Percentiles rank a stretch among this genome's conserved stretches.
These are phyloP conservation scores for Phytophthora lateralis DNA, from an alignment of 352 stramenopile species.

Conservation along the genomic window DNA sequence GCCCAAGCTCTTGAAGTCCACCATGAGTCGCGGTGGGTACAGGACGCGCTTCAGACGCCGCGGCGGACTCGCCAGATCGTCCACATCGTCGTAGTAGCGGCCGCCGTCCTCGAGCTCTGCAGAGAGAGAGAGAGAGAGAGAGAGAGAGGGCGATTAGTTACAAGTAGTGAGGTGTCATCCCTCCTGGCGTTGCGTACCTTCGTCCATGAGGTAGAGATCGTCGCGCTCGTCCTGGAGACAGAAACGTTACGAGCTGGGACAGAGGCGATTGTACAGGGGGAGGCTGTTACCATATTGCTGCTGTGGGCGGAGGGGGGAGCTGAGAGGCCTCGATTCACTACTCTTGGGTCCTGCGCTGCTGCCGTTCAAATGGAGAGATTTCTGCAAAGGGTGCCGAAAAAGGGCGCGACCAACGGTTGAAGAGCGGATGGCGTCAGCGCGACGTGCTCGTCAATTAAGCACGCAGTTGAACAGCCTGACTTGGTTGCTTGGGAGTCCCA, in stretches of 20 bases:
- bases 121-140: neutral
- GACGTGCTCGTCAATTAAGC: neutral
- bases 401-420: neutral
- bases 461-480: neutral
- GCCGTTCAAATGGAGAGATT: conserved; percentile 39
- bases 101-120: conserved; percentile 39
- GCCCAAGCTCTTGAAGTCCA: conserved; percentile 83
- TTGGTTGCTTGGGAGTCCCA: neutral
- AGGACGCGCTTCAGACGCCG: conserved; percentile 53
- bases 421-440: neutral
- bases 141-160: conserved; percentile 3
- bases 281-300: conserved; percentile 27
- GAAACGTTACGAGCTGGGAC: neutral
- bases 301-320: neutral
- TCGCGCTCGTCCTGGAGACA: conserved; percentile 46
- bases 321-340: neutral
- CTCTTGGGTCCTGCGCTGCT: conserved; percentile 19
- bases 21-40: conserved; percentile 82
- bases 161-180: neutral
- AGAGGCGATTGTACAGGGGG: neutral
- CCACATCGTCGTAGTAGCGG: conserved; percentile 36
- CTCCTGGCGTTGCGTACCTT: conserved; percentile 30
- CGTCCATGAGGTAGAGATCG: conserved; percentile 50
- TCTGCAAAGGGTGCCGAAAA: conserved; percentile 7
- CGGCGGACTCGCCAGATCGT: conserved; percentile 26